Conservation (phyloP, 305 asterid genomes). For the Fraxinus sp. region DNA sequence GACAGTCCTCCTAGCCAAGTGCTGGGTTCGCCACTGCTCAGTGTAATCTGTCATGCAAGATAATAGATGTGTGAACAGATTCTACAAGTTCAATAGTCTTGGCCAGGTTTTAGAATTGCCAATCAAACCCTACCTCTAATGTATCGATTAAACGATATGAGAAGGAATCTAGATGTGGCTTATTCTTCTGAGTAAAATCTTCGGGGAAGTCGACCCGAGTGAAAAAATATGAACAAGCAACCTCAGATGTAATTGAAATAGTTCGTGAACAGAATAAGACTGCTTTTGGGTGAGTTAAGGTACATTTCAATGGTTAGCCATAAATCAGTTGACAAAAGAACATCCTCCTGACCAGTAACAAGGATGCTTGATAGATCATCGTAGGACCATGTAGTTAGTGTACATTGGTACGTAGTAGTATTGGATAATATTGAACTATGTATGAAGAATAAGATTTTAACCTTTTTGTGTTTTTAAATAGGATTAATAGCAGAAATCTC, state of each 20-base stretch:
- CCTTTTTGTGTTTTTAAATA: too few relatives aligned
- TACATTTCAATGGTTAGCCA: background rate
- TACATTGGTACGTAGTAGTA: background rate
- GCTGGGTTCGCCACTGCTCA: background rate
- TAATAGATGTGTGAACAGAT: background rate
- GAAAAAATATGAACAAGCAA: background rate
- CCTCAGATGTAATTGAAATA: too few relatives aligned
- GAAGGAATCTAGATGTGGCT: background rate
- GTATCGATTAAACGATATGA: background rate
- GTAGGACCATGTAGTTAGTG: background rate
- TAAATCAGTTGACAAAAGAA: background rate
- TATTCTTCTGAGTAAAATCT: background rate
- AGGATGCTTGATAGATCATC: background rate
- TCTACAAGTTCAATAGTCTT: background rate
- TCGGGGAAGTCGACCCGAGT: background rate
- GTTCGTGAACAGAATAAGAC: background rate
- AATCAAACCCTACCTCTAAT: background rate
- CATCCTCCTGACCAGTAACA: background rate
- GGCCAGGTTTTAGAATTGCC: background rate
- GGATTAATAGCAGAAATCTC: too few relatives aligned
- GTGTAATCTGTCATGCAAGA: background rate
- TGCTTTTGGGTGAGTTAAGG: background rate
- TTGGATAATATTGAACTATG: too few relatives aligned
- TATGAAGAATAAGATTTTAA: background rate
- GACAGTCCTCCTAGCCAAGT: too few relatives aligned